These are phyloP conservation scores for Phytophthora crassamura DNA, from an alignment of 352 stramenopile species.

Conservation along the genomic window DNA sequence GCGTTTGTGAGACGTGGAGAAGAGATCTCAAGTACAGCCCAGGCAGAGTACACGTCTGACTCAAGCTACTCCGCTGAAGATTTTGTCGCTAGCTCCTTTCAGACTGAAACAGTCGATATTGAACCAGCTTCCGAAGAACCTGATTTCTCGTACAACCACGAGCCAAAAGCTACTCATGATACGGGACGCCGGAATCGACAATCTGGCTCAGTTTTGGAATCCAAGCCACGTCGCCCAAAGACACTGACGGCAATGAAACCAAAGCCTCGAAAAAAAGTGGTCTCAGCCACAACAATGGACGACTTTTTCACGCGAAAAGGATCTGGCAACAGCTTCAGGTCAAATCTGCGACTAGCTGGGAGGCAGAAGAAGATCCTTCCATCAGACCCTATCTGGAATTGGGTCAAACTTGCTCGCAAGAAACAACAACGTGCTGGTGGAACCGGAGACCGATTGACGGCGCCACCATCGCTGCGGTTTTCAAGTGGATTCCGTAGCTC, in stretches of 20 bases:
- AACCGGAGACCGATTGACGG: slow-evolving; percentile 1
- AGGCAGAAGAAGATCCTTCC: slow-evolving; percentile 38
- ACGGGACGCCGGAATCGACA: background rate
- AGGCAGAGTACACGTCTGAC: slow-evolving; percentile 27
- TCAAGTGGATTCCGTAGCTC: slow-evolving; percentile 8
- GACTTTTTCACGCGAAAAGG: slow-evolving; percentile 37
- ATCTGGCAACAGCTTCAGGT: slow-evolving; percentile 17
- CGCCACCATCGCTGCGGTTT: background rate
- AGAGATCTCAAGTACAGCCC: slow-evolving; percentile 13
- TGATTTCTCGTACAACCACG: slow-evolving; percentile 31
- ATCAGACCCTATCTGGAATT: slow-evolving; percentile 58
- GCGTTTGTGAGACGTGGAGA: slow-evolving; percentile 40
- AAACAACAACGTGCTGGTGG: slow-evolving; percentile 32
- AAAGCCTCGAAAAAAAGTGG: slow-evolving; percentile 7
- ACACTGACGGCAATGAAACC: background rate
- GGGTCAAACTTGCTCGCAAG: slow-evolving; percentile 47
- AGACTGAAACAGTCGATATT: background rate
- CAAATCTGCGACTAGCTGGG: slow-evolving; percentile 49
- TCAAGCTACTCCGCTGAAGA: slow-evolving; percentile 22
- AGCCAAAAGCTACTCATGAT: background rate
- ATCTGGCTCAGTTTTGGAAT: background rate
- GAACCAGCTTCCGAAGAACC: slow-evolving; percentile 7
- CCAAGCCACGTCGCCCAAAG: background rate
- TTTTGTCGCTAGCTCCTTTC: background rate
- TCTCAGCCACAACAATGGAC: slow-evolving; percentile 41